A percentile compares a stretch with the other conserved stretches of the same genome.
Conservation (phyloP, 495 filamentous ascomycete species). For the Elaphomyces granulatus region DNA sequence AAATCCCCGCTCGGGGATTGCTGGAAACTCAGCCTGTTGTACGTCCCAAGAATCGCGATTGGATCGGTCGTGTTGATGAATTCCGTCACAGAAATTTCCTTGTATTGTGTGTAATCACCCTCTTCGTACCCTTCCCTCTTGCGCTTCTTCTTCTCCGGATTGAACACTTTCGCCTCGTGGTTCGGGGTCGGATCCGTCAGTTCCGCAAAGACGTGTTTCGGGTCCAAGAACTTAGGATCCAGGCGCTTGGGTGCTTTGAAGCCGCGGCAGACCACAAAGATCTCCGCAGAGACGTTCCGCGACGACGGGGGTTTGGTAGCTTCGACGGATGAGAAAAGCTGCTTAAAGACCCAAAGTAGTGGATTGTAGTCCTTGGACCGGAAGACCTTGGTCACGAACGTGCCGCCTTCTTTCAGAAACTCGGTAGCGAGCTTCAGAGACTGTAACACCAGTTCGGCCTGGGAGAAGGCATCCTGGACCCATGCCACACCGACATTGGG, state of each 20-base stretch:
- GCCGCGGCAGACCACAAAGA: slow-evolving; percentile 91
- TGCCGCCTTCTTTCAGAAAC: slow-evolving; percentile 79
- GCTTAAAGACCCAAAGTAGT: slow-evolving; percentile 94
- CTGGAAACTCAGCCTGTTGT: slow-evolving; percentile 71
- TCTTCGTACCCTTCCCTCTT: slow-evolving; percentile 97
- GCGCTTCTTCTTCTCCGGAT: slow-evolving; percentile 90
- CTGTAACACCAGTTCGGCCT: slow-evolving; percentile 87
- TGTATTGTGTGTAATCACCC: slow-evolving; percentile 84
- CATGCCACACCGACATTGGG: slow-evolving; percentile 96
- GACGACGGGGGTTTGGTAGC: slow-evolving; percentile 95
- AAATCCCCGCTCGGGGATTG: slow-evolving; percentile 68
- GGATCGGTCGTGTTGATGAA: slow-evolving; percentile 93
- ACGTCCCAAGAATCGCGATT: slow-evolving; percentile 81
- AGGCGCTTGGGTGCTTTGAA: slow-evolving; percentile 88
- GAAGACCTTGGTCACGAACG: slow-evolving; percentile 97
- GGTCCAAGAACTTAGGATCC: slow-evolving; percentile 85
- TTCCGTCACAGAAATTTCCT: slow-evolving; percentile 72
- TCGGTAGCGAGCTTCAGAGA: slow-evolving; percentile 88
- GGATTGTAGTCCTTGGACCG: slow-evolving; percentile 95
- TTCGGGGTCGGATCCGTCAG: slow-evolving; percentile 79
- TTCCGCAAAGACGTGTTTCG: slow-evolving; percentile 86
- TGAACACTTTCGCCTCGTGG: slow-evolving; percentile 95
- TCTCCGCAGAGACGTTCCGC: slow-evolving; percentile 90
- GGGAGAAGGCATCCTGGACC: slow-evolving; percentile 97
- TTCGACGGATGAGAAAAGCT: slow-evolving; percentile 86